Percentiles rank a stretch among this genome's conserved stretches.
Evolutionary conservation across 495 filamentous ascomycete genomes (phyloP).

Genomic region (Penicillium canescens): DNA sequence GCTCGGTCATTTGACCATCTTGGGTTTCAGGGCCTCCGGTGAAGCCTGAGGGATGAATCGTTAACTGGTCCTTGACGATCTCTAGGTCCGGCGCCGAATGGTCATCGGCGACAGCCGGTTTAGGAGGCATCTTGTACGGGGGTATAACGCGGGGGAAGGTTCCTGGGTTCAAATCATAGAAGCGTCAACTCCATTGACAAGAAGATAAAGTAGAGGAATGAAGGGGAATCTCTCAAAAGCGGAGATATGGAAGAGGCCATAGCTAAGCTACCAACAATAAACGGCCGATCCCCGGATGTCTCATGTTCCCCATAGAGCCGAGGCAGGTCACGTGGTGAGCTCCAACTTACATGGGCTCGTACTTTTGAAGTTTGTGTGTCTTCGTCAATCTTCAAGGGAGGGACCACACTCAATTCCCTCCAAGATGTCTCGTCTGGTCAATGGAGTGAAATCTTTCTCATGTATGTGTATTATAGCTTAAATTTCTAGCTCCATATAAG

Average conservation of each 20-base stretch:
- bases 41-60: slow-evolving; percentile 76
- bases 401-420: no score
- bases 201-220: background rate
- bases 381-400: background rate
- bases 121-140: slow-evolving; percentile 34
- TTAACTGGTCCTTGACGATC: slow-evolving; percentile 76
- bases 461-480: slow-evolving; percentile 17
- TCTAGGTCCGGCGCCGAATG: slow-evolving; percentile 77
- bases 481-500: slow-evolving; percentile 10
- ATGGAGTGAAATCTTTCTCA: slow-evolving; percentile 29
- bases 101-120: slow-evolving; percentile 29
- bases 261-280: slow-evolving; percentile 28
- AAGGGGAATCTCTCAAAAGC: background rate
- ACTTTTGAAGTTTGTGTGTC: background rate
- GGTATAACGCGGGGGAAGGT: slow-evolving; percentile 2
- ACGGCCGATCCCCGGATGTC: slow-evolving; percentile 28
- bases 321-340: slow-evolving; percentile 8
- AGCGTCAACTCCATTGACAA: background rate
- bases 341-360: background rate
- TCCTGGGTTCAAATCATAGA: slow-evolving; percentile 4
- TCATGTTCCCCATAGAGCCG: slow-evolving; percentile 16
- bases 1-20: slow-evolving; percentile 56
- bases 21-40: slow-evolving; percentile 40
- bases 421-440: slow-evolving; percentile 30
- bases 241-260: slow-evolving; percentile 17